These are phyloP conservation scores for Macrotyloma uniflorum DNA, from an alignment of 306 rosid species.

Conservation along the genomic window DNA sequence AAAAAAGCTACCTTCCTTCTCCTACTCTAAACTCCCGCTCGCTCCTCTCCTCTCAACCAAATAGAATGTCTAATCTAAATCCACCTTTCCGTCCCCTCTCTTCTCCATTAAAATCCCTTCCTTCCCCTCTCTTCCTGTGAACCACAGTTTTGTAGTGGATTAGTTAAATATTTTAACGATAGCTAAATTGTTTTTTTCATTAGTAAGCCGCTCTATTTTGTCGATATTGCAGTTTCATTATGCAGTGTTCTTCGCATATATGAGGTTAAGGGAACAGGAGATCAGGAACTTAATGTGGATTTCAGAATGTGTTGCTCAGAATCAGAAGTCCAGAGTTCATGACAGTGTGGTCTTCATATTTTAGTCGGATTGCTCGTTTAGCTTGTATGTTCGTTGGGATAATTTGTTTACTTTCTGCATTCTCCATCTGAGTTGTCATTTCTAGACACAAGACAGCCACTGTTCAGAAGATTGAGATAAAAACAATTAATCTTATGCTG, in stretches of 20 bases:
- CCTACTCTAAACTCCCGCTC: neutral
- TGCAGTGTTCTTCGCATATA: conserved; percentile 96
- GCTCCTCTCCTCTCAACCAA: neutral
- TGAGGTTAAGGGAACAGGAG: conserved; percentile 99
- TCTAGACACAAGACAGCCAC: conserved; percentile 35
- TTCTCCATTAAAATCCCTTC: neutral
- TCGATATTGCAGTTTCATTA: conserved; percentile 80
- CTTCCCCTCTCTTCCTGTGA: neutral
- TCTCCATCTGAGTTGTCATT: conserved; percentile 34
- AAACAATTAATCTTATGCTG: conserved; percentile 36
- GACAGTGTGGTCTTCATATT: conserved; percentile 97
- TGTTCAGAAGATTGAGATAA: conserved; percentile 44
- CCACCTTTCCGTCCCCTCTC: no score
- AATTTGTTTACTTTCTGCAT: conserved; percentile 43
- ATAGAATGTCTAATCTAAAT: no score
- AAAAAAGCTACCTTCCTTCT: neutral
- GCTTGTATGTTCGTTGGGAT: conserved; percentile 39
- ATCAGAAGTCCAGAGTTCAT: conserved; percentile 96
- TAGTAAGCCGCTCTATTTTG: conserved; percentile 28
- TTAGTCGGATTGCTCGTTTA: conserved; percentile 46
- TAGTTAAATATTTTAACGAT: conserved; percentile 13
- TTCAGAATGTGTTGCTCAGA: conserved; percentile 97
- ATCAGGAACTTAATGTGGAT: conserved; percentile 98
- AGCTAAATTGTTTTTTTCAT: conserved; percentile 16
- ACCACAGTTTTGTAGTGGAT: neutral